Conservation (phyloP, 164 flowering plant species). For the Dillenia turbinata region DNA sequence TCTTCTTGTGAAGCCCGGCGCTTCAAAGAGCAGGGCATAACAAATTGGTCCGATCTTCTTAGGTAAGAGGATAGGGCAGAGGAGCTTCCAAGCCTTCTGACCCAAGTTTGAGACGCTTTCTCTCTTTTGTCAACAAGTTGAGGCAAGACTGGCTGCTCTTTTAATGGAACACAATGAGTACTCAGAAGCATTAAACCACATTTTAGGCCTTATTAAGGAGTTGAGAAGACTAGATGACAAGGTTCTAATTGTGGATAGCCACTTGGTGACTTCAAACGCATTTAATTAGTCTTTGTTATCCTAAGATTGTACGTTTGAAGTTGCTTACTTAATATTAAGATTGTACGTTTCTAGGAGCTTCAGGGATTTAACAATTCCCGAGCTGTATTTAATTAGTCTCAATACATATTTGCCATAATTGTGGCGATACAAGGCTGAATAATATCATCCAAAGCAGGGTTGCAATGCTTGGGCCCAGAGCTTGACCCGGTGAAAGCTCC, state of each 20-base stretch:
- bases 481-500: conserved; percentile 70
- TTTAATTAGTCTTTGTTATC: too few relatives aligned
- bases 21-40: conserved; percentile 56
- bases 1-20: conserved; percentile 54
- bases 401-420: conserved; percentile 62
- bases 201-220: conserved; percentile 51
- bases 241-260: conserved; percentile 55
- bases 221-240: conserved; percentile 65
- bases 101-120: conserved; percentile 44
- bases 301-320: too few relatives aligned
- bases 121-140: conserved; percentile 56
- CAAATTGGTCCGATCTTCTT: conserved; percentile 60
- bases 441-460: conserved; percentile 62
- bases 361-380: conserved; percentile 61
- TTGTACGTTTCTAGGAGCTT: too few relatives aligned
- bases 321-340: too few relatives aligned
- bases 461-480: conserved; percentile 55
- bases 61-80: conserved; percentile 61
- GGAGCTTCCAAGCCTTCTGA: conserved; percentile 37
- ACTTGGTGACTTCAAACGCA: too few relatives aligned
- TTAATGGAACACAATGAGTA: conserved; percentile 59
- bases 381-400: conserved; percentile 43
- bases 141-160: conserved; percentile 66
- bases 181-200: conserved; percentile 50
- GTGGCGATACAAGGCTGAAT: conserved; percentile 61